Percentiles rank a stretch among this genome's conserved stretches.
These are phyloP conservation scores for Suhomyces guaymorum DNA, from an alignment of 1,139 yeast genomes.

Conservation along the genomic window DNA sequence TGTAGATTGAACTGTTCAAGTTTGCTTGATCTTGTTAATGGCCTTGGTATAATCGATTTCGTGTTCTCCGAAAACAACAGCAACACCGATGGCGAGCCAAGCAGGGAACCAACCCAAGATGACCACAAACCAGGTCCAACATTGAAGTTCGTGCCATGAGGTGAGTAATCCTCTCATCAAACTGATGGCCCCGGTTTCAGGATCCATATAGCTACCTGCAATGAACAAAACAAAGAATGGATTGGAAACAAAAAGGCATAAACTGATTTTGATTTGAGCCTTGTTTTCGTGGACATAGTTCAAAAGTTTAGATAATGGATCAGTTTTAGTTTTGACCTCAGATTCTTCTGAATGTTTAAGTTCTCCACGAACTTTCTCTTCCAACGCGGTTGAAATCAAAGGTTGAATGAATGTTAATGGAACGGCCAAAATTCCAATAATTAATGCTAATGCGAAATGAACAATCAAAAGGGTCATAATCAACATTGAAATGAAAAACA, in stretches of 20 bases:
- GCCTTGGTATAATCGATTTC: conserved; percentile 12
- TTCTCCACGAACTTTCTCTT: conserved; percentile 8
- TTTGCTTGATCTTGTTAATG: conserved; percentile 9
- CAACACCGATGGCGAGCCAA: conserved; percentile 59
- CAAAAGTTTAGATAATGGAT: conserved; percentile 16
- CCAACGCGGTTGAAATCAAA: conserved; percentile 20
- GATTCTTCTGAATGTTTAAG: neutral
- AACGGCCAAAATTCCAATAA: conserved; percentile 63
- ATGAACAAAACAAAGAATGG: conserved; percentile 51
- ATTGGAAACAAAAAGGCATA: conserved; percentile 49
- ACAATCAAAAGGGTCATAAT: conserved; percentile 76
- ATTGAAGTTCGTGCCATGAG: conserved; percentile 70
- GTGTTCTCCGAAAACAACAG: conserved; percentile 34
- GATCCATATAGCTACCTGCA: conserved; percentile 34
- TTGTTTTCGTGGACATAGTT: conserved; percentile 17
- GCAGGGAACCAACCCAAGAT: conserved; percentile 80
- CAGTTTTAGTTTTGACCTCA: conserved; percentile 10
- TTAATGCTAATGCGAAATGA: conserved; percentile 78
- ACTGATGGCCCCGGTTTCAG: conserved; percentile 30
- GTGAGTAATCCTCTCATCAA: conserved; percentile 53
- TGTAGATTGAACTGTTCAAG: neutral
- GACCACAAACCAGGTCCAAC: conserved; percentile 86
- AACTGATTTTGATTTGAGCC: conserved; percentile 27
- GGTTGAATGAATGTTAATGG: conserved; percentile 72
- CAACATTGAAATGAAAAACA: conserved; percentile 65